Base-by-base conservation (phyloP, 2,329 filamentous ascomycete species). In the Domatiomyces globalis region DNA sequence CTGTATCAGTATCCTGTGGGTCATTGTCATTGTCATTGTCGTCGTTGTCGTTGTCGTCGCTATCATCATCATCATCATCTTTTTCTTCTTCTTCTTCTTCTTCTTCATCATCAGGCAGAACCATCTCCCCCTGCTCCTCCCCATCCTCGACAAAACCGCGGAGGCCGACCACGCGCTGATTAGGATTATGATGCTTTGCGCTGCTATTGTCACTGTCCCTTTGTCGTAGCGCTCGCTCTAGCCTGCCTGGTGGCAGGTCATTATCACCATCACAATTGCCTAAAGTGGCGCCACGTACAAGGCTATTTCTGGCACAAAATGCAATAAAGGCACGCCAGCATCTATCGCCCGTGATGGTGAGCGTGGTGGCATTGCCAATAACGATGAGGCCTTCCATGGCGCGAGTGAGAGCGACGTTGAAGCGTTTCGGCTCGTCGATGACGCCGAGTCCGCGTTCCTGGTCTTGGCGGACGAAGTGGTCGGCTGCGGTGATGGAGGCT, bases 391-490 rank as follows among this genome's bases (percentile, higher is more conserved):
- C 68, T 29, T 57, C 53, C 53, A 61, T 68, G 51, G 66, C 69
- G 44, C 68, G 60, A 7, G 67, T 71, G 54, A 71, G 58, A 4
- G 66, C 69, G 22, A 71, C 67, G 51, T 72, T 71, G 52, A 72
- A 58, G 27, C 69, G 56, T 10, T 68, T 62, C 59, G 67, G 56
- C 52, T 73, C 68, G 39, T 63, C 67, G 51, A 72, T 51, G 49
- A 72, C 69, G 0, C 71, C 69, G 52, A 71, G 65, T 7, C 71
- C 56, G 9, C 52, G 42, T 15, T 55, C 33, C 4, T 39, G 33
- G 12, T 39, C 33, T 10, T 39, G 33, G 33, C 33, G 33, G 33
- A 39, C 33, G 12, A 39, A 39, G 33, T 39, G 15, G 33, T 39
- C 33, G 33, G 33, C 33, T 1, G 33, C 12, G 10, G 33, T 5